These are phyloP conservation scores for Colletotrichum sp. DNA, from an alignment of 2,329 filamentous ascomycete genomes.

Conservation along the genomic window DNA sequence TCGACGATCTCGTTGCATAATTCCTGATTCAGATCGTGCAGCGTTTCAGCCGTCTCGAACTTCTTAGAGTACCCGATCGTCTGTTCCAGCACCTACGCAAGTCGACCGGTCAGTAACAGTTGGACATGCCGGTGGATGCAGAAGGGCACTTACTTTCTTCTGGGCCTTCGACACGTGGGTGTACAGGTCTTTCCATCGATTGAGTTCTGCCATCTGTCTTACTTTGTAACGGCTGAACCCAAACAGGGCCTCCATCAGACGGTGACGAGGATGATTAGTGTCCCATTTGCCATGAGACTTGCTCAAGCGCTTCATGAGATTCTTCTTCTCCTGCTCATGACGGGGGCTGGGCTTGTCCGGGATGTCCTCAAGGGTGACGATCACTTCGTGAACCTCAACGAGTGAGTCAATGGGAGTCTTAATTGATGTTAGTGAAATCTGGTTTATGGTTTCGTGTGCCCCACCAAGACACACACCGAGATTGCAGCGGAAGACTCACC, in stretches of 20 bases:
- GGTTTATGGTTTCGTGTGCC: accelerated
- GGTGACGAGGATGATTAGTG: conserved; percentile 40
- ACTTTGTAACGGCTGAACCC: conserved; percentile 40
- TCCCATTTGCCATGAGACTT: conserved; percentile 36
- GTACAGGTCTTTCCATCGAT: conserved; percentile 39
- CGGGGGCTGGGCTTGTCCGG: conserved; percentile 26
- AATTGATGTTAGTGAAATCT: accelerated
- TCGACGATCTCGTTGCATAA: conserved; percentile 52
- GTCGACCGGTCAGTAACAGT: not conserved
- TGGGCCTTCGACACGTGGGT: conserved; percentile 39
- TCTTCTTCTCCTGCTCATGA: conserved; percentile 34
- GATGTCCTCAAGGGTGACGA: conserved; percentile 27
- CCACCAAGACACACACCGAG: not conserved
- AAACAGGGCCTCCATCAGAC: conserved; percentile 44
- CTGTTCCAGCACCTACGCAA: conserved; percentile 54
- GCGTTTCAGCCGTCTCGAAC: conserved; percentile 45
- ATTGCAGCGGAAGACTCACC: not conserved
- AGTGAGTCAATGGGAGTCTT: conserved; percentile 8
- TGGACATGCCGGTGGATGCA: too few relatives aligned
- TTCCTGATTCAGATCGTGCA: conserved; percentile 48
- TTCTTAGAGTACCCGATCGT: conserved; percentile 62
- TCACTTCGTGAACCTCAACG: conserved; percentile 30
- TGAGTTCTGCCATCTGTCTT: conserved; percentile 39
- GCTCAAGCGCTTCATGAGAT: conserved; percentile 32
- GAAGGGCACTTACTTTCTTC: conserved; percentile 18